Base-by-base conservation (phyloP, 495 filamentous ascomycete genomes). In the Amorphotheca resinae region DNA sequence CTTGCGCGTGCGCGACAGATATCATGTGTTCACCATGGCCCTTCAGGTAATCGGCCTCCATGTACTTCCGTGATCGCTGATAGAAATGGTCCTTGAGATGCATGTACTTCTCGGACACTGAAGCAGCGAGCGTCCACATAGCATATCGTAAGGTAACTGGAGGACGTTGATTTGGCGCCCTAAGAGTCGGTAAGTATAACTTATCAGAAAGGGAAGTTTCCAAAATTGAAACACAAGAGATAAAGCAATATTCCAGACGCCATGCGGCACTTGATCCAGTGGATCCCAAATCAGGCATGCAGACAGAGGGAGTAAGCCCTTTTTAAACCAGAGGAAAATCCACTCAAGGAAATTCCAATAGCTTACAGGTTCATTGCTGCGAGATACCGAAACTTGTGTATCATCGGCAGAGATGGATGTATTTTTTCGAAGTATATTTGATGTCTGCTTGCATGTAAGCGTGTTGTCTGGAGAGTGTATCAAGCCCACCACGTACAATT, bases 391-490 rank as follows among this genome's bases (percentile, higher is more conserved):
- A 78, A 82, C 49, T 81, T 84, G 57, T 98, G 89, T 39, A 96
- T 78, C 65, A 95, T 82, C 2, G 91, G 87, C 28, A 83, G 45
- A 1, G 81, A 84, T 4, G 84, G 79, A 53, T 95, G 83, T 16
- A 94, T 73, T 58, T 91, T 94, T 31, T 86, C 79, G 57, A 96
- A 95, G 64, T 82, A 98, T 8, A 91, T 78, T 46, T 79, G 73
- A 49, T 93, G 79, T 35, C 87, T 88, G 54, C 23, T 46, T 22
- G 12, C 26, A 46, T 35, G 39, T 45, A 22, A 46, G 40, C 22
- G 11, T 26, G 25, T 8, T 30, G 7, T 9, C 48, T 37, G 12
- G 2, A 12, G 8, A 26, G 32, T n/a, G 14, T 23, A 30, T 30
- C 8, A 15, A 34, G 26, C 21, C 12, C 20, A 22, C 28, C 15